Conservation (phyloP, 1,284 basidiomycete species). For the Boletus semigastroideus region DNA sequence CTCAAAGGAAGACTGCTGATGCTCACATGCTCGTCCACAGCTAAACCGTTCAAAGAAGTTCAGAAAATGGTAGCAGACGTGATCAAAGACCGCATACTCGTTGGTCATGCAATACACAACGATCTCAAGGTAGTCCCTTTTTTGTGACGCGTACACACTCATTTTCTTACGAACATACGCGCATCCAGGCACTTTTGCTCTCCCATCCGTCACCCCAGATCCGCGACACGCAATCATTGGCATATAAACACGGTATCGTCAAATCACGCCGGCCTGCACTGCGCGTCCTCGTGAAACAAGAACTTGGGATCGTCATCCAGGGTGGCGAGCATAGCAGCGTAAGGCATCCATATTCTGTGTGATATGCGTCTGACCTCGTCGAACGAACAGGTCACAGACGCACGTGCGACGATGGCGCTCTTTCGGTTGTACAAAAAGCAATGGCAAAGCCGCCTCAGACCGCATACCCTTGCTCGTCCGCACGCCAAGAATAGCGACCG, state of each 20-base stretch:
- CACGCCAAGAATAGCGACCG: background rate
- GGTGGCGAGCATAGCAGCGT: conserved; percentile 87
- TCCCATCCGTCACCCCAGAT: conserved; percentile 80
- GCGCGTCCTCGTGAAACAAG: conserved; percentile 79
- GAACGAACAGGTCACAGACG: conserved; percentile 78
- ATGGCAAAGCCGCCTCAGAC: conserved; percentile 68
- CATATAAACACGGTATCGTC: conserved; percentile 54
- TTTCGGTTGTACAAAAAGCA: conserved; percentile 84
- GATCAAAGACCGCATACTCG: conserved; percentile 79
- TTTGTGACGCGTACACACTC: background rate
- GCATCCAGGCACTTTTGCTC: conserved; percentile 76
- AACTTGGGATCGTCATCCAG: conserved; percentile 86
- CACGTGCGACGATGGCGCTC: conserved; percentile 89
- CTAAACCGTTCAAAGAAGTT: conserved; percentile 78
- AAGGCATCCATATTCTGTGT: conserved; percentile 20
- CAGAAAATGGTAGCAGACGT: conserved; percentile 81
- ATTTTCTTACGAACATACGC: background rate
- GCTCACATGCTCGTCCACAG: conserved; percentile 37
- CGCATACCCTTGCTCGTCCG: conserved; percentile 11
- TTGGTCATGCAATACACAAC: conserved; percentile 91
- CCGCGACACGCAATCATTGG: conserved; percentile 81
- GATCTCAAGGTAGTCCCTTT: conserved; percentile 78
- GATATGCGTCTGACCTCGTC: conserved; percentile 1
- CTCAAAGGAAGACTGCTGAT: background rate
- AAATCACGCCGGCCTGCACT: conserved; percentile 75